Evolutionary conservation across 2,329 filamentous ascomycete species (phyloP).

Genomic region (Westerdykella sp.): DNA sequence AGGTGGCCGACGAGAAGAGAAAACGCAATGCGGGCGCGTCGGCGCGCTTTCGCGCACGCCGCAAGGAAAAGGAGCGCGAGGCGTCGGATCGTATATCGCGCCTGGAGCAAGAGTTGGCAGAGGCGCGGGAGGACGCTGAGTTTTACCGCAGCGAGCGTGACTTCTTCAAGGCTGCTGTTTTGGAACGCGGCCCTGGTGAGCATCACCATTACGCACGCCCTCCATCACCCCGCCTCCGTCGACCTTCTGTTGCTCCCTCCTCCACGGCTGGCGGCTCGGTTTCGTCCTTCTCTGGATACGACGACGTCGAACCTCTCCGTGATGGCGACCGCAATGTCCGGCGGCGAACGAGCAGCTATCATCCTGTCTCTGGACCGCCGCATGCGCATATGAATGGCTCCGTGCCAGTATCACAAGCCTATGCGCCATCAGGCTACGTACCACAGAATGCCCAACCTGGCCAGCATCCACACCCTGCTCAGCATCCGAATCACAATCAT

Average conservation of each 20-base stretch:
- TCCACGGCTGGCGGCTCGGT: conserved; percentile 23
- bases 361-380: conserved; percentile 22
- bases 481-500: too few relatives aligned
- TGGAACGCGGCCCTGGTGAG: conserved; percentile 49
- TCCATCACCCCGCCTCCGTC: conserved; percentile 37
- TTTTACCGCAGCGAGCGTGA: conserved; percentile 70
- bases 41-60: conserved; percentile 70
- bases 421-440: conserved; percentile 15
- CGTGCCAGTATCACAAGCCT: conserved; percentile 14
- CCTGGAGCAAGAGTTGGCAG: conserved; percentile 61
- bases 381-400: conserved; percentile 17
- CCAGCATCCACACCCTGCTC: background rate
- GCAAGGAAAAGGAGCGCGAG: conserved; percentile 76
- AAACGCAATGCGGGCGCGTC: conserved; percentile 81
- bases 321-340: conserved; percentile 34
- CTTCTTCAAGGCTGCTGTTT: conserved; percentile 53
- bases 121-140: conserved; percentile 63
- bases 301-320: conserved; percentile 15
- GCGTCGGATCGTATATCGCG: conserved; percentile 62
- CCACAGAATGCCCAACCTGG: conserved; percentile 14
- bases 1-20: conserved; percentile 77
- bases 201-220: conserved; percentile 40
- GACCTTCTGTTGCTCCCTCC: conserved; percentile 23
- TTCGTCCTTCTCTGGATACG: conserved; percentile 26
- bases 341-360: conserved; percentile 33